Evolutionary conservation across 805 yeast genomes (phyloP), one percentile per base, ranked within the genome.

Genomic region (Starmera pachycereana): DNA sequence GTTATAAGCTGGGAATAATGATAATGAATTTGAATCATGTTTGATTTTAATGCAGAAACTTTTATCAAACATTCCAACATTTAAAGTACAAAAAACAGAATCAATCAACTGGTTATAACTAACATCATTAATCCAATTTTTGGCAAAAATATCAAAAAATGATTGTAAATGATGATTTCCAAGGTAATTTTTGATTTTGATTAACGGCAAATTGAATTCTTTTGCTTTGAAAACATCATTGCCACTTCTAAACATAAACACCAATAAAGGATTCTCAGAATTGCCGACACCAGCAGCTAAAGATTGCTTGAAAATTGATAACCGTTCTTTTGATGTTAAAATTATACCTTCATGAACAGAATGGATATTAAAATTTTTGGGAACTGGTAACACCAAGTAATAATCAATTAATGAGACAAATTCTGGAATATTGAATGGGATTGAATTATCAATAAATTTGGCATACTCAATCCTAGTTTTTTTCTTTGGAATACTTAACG

Each of bases 71-170:
- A 35, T 18, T 0, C 37, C 31, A 2, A 46, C 37, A 37, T 60
- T 58, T 4, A 66, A 52, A 4, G 71, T 64, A 44, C 78, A 73
- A 44, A 69, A 68, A 2, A 56, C 54, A 0, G 75, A 69, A 36
- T 63, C 62, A 3, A 69, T 44, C 29, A 72, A 53, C 27, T 57
- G 56, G 12, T 53, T 51, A 37, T 61, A 54, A 12, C 58, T 53
- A 11, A 61, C 43, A 8, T 53, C 54, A 18, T 52, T 49, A 3
- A 61, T 47, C 76, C 75, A 72, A 11, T 52, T 54, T 22, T 50
- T 47, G 0, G 74, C 69, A 48, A 72, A 58, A 1, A 47, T 42
- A 43, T 71, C 74, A 48, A 71, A 69, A 38, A 68, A 62, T 10
- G 40, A 36, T 19, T 48, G 48, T 29, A 44, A 40, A 12, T 37